A percentile compares a stretch with the other conserved stretches of the same genome.
Conservation (phyloP, 2,329 filamentous ascomycete genomes). For the Pseudonectria foliicola region DNA sequence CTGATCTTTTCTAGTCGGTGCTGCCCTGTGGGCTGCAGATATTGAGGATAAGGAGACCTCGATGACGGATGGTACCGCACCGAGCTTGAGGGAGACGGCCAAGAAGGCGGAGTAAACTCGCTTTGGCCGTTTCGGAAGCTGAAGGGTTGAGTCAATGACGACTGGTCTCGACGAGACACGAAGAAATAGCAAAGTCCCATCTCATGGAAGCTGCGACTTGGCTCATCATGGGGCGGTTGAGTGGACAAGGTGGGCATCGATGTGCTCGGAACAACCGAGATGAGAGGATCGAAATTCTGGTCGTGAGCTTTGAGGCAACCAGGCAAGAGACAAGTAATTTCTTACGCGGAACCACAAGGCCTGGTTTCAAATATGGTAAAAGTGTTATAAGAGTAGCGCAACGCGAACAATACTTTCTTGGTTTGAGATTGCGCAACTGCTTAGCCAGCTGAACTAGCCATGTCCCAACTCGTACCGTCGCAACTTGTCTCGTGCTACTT, state of each 20-base stretch:
- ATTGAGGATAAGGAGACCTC: constrained; percentile 54
- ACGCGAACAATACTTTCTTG: no score
- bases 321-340: not conserved
- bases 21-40: constrained; percentile 90
- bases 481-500: constrained; percentile 4
- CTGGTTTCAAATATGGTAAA: no score
- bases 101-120: constrained; percentile 38
- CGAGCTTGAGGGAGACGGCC: constrained; percentile 40
- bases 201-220: no score
- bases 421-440: no score
- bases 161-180: no score
- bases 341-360: not conserved
- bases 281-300: not conserved
- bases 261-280: not conserved
- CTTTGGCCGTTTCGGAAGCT: not conserved
- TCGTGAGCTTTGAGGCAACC: constrained; percentile 1
- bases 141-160: no score
- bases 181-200: no score
- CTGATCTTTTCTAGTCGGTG: constrained; percentile 54
- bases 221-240: no score
- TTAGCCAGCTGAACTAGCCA: not conserved
- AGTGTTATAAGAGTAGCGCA: no score
- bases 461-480: not conserved
- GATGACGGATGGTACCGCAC: constrained; percentile 45
- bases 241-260: no score